These are phyloP conservation scores for Neurospora sp. DNA, from an alignment of 495 filamentous ascomycete genomes.

Conservation along the genomic window DNA sequence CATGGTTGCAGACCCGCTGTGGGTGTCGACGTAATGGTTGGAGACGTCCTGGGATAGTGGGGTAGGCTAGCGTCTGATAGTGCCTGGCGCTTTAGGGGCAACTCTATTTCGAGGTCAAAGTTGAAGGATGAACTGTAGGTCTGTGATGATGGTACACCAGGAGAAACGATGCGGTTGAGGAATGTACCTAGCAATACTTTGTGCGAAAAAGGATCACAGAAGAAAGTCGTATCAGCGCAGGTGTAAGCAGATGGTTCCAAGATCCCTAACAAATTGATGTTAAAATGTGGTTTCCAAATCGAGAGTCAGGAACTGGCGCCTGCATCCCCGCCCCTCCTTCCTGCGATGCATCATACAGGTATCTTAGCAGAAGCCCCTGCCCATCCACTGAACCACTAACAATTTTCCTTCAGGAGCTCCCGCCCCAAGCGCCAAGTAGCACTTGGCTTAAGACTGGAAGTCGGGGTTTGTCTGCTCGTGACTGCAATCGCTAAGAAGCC, in stretches of 20 bases:
- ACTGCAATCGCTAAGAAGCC: background rate
- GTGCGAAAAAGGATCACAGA: background rate
- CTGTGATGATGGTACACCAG: background rate
- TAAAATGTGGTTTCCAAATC: background rate
- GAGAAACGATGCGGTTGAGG: background rate
- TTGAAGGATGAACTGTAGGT: background rate
- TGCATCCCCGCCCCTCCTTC: background rate
- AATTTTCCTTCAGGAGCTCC: background rate
- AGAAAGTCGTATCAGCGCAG: background rate
- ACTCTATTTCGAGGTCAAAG: background rate
- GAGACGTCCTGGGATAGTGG: background rate
- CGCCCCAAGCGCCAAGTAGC: background rate
- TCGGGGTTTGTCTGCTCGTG: background rate
- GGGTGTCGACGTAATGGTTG: background rate
- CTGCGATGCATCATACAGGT: background rate
- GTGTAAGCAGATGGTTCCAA: background rate
- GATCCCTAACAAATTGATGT: background rate
- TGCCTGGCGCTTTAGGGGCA: background rate
- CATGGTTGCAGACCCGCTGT: constrained; percentile 20
- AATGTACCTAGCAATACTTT: background rate
- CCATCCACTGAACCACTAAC: background rate
- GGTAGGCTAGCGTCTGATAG: background rate
- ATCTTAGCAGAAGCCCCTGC: background rate
- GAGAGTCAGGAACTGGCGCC: background rate
- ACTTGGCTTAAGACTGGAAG: background rate